These are phyloP conservation scores for Rhododendron kiyosumense DNA, from an alignment of 148 eudicot genomes.

Conservation along the genomic window DNA sequence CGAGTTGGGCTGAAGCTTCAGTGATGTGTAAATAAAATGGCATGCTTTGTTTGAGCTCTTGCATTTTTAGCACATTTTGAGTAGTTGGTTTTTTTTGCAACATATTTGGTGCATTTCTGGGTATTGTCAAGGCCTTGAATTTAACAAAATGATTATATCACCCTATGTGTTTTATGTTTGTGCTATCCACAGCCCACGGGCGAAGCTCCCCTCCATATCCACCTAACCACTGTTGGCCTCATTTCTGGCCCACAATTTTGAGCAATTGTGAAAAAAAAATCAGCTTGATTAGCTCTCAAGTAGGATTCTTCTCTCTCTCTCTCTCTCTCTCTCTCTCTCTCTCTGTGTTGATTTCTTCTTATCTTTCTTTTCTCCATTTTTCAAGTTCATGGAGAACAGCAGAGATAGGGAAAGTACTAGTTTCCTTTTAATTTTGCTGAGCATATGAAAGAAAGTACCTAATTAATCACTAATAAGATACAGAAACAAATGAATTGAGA, in stretches of 20 bases:
- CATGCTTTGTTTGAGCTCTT: background rate
- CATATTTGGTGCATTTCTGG: background rate
- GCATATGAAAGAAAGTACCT: background rate
- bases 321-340: accelerated
- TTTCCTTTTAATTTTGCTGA: background rate
- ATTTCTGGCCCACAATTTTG: no score
- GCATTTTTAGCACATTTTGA: background rate
- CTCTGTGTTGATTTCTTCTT: no score
- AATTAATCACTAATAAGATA: background rate
- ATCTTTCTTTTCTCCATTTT: no score
- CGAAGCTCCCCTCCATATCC: no score
- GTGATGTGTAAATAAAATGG: background rate
- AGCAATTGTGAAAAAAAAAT: no score
- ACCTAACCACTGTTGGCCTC: no score
- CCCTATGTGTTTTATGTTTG: background rate
- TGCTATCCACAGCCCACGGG: background rate
- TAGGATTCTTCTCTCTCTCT: no score
- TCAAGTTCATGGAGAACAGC: no score
- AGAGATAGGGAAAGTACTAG: background rate
- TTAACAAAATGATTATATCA: no score
- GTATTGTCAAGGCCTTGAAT: background rate
- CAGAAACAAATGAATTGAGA: background rate
- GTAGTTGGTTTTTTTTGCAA: background rate
- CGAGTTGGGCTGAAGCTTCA: background rate
- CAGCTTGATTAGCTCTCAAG: no score